Evolutionary conservation across 345 rosid species (phyloP), one percentile per base, ranked within the genome.

Genomic region (Combretum micranthum): DNA sequence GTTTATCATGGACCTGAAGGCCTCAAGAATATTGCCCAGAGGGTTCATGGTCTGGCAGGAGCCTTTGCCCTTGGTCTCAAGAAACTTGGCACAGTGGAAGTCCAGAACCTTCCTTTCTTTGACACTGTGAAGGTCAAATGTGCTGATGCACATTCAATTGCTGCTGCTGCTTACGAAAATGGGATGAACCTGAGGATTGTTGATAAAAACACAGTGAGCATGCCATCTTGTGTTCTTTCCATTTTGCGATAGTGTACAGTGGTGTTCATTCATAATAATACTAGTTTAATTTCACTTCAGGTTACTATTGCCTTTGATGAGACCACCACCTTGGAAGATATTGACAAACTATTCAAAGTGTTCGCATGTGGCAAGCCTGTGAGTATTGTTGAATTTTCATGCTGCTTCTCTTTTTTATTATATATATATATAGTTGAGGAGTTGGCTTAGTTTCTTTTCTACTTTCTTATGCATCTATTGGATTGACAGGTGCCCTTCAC

Each of bases 1-100:
- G 95, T 93, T 71, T 93, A 93, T 75, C 99, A 93, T 56, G 99
- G 99, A 68, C 99, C 97, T 48, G 88, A 70, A 62, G 96, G 97
- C 74, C 77, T 89, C 14, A 89, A 85, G 82, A 53, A 79, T 50
- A 89, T 89, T 45, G 83, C 91, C 4, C 80, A 83, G 65, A 83
- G 99, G 44, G 97, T 87, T 22, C 96, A 89, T 67, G 99, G 99
- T 67, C 94, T 93, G 63, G 99, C 99, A 55, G 97, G 96, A 57
- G 69, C 75, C 55, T 79, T 93, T 47, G 75, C 97, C 11, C 63
- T 80, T 53, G 99, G 99, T 53, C 71, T 93, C 77, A 93, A 82
- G 76, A 93, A 89, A 74, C 95, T 93, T 9, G 96, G 96, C 53
- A 77, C 77, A 13, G 83, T 69, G 44, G 90, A 93, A 80, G 94